Conservation (phyloP, 2,329 filamentous ascomycete species). For the Sphaerulina vaccinii region DNA sequence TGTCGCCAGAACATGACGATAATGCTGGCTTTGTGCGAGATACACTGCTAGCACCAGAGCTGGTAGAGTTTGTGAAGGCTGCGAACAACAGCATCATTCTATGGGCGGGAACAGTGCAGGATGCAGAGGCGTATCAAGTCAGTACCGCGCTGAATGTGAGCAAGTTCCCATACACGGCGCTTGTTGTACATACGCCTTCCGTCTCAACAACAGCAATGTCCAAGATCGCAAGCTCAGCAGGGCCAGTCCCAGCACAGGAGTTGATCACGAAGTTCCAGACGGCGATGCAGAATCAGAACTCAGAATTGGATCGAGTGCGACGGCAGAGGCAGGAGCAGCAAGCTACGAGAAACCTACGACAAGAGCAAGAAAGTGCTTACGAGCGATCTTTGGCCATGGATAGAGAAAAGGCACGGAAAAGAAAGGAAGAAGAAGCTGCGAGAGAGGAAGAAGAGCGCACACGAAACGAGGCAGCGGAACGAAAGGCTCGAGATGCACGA, state of each 20-base stretch:
- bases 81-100: slow-evolving; percentile 76
- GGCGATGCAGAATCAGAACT: slow-evolving; percentile 72
- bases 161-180: slow-evolving; percentile 84
- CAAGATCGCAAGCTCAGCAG: slow-evolving; percentile 74
- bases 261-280: slow-evolving; percentile 73
- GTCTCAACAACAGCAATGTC: slow-evolving; percentile 87
- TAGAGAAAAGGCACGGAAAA: slow-evolving; percentile 75
- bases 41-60: slow-evolving; percentile 73
- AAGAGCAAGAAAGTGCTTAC: slow-evolving; percentile 89
- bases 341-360: slow-evolving; percentile 74
- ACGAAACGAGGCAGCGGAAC: slow-evolving; percentile 63
- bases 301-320: slow-evolving; percentile 72
- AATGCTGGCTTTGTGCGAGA: slow-evolving; percentile 77
- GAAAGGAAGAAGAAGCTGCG: slow-evolving; percentile 70
- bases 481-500: slow-evolving; percentile 55
- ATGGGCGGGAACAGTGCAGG: slow-evolving; percentile 90
- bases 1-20: slow-evolving; percentile 94
- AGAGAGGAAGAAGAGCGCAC: slow-evolving; percentile 63
- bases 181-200: slow-evolving; percentile 84
- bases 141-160: slow-evolving; percentile 83
- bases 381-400: slow-evolving; percentile 87
- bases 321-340: slow-evolving; percentile 76
- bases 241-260: slow-evolving; percentile 66
- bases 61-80: slow-evolving; percentile 71
- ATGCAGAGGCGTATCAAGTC: slow-evolving; percentile 92